Conservation (phyloP, 148 eudicot species). For the Mesembryanthemum crystallinum region DNA sequence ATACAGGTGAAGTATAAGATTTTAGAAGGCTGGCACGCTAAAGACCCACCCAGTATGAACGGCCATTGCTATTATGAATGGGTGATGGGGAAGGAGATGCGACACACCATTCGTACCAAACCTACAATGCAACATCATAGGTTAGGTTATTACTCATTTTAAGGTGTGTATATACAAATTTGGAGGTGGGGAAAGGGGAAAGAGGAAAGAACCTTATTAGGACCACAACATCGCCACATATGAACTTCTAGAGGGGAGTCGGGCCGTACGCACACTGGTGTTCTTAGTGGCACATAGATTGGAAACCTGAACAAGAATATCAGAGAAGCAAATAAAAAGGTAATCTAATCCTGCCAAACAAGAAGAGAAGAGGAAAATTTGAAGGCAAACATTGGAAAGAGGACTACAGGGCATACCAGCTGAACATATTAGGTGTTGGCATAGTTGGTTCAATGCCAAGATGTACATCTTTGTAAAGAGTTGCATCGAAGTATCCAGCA, state of each 20-base stretch:
- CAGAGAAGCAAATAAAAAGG: not conserved
- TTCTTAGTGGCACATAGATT: slow-evolving; percentile 77
- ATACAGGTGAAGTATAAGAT: not conserved
- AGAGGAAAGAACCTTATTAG: slow-evolving; percentile 56
- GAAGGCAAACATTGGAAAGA: not conserved
- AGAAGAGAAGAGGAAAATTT: not conserved
- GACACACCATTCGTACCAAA: slow-evolving; percentile 97
- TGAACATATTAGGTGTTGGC: slow-evolving; percentile 96
- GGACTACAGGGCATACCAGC: slow-evolving; percentile 55
- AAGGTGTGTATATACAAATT: not conserved
- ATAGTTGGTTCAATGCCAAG: slow-evolving; percentile 94
- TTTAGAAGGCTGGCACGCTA: slow-evolving; percentile 20
- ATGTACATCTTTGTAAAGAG: slow-evolving; percentile 91
- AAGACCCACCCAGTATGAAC: slow-evolving; percentile 97
- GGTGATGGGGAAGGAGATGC: slow-evolving; percentile 61
- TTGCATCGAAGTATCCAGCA: slow-evolving; percentile 92
- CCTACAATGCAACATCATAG: slow-evolving; percentile 38
- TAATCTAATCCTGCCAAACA: not conserved
- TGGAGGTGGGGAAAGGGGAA: not conserved
- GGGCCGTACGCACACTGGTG: slow-evolving; percentile 58
- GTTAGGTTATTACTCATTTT: no score
- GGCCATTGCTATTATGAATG: slow-evolving; percentile 82
- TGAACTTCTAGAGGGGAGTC: slow-evolving; percentile 68
- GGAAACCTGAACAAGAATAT: slow-evolving; percentile 71
- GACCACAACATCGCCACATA: slow-evolving; percentile 88